phyloP scores from a whole-genome alignment of 371 early-diverging fungal species.

The Mucor saturninus region DNA sequence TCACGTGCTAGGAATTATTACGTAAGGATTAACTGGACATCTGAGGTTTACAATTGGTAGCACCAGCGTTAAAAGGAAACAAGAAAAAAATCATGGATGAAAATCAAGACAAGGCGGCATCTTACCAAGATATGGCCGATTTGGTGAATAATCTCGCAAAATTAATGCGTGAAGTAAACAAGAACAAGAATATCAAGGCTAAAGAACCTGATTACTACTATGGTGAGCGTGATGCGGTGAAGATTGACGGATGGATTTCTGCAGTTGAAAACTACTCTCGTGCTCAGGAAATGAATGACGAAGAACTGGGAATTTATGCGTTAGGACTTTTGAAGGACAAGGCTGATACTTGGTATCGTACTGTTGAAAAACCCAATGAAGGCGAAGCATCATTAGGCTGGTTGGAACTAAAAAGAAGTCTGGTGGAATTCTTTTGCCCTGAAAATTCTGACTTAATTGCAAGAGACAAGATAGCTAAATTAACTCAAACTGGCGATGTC shows the following conservation, averaged over 20 bases:
- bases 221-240: conserved; percentile 1
- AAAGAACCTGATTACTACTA: no score
- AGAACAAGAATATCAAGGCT: neutral
- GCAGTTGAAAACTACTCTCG: neutral
- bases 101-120: no score
- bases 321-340: neutral
- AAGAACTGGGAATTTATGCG: neutral
- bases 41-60: neutral
- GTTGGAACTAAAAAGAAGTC: neutral
- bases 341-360: conserved; percentile 9
- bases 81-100: no score
- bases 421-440: conserved; percentile 6
- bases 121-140: no score
- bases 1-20: no score
- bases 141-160: no score
- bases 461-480: conserved; percentile 10
- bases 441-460: no score
- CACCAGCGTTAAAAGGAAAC: neutral
- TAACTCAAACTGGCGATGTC: conserved; percentile 10
- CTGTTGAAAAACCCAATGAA: neutral
- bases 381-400: neutral
- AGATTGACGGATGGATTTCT: conserved; percentile 8
- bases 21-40: no score
- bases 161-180: no score
- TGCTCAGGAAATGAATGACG: neutral